phyloP scores from a whole-genome alignment of 352 stramenopile species.

The Pythium sp. region DNA sequence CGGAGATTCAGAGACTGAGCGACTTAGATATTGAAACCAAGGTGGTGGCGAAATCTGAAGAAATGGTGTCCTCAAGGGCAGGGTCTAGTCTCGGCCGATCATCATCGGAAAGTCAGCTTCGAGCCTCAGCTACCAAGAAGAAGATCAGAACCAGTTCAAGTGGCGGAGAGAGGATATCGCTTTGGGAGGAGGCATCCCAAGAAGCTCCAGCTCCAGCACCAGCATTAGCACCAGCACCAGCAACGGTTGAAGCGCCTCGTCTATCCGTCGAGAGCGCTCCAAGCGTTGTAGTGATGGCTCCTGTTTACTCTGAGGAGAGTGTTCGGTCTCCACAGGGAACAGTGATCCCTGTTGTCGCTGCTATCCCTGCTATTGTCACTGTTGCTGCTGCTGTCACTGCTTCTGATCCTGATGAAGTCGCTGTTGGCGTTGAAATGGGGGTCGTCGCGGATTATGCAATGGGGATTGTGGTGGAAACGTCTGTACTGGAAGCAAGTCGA shows the following conservation, averaged over 20 bases:
- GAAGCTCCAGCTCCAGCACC: not conserved
- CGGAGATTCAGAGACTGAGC: conserved; percentile 8
- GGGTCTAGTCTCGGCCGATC: not conserved
- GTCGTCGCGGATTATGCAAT: conserved; percentile 37
- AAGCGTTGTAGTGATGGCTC: not conserved
- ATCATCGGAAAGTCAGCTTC: not conserved
- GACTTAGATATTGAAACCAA: conserved; percentile 12
- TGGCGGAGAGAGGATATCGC: conserved; percentile 5
- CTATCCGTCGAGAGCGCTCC: not conserved
- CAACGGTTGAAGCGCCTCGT: not conserved
- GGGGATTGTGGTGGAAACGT: conserved; percentile 26
- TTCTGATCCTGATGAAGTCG: conserved; percentile 15
- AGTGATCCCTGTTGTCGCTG: not conserved
- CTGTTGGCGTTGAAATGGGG: conserved; percentile 32
- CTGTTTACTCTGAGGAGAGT: not conserved
- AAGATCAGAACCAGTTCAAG: conserved; percentile 9
- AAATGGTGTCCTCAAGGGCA: not conserved
- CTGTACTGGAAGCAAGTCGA: conserved; percentile 15
- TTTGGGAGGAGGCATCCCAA: conserved; percentile 15
- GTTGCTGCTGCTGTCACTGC: conserved; percentile 11
- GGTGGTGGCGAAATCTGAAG: not conserved
- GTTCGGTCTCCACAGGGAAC: not conserved
- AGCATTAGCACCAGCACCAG: not conserved
- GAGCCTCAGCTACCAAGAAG: not conserved
- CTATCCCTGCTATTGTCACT: not conserved